Base-by-base conservation (phyloP, 2,329 filamentous ascomycete species). In the Epichloe sibirici region DNA sequence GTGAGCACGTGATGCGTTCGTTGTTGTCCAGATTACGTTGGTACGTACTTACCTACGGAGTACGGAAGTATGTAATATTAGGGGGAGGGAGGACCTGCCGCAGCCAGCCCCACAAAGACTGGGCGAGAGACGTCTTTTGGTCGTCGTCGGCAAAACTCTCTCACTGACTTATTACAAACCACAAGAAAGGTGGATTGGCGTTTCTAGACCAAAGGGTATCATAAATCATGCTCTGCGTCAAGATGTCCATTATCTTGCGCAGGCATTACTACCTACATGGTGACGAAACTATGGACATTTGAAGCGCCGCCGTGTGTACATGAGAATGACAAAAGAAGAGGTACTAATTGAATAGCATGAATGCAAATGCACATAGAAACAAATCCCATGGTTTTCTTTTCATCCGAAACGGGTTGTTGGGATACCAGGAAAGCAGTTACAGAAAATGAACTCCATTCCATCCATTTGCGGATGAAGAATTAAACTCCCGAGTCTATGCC, bases 401-500 rank as follows among this genome's bases (percentile, higher is more conserved):
- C 7, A 31, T 40, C 13, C 8, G n/a, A 25, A 44, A 48, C 35
- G 12, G 39, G 34, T 13, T 23, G 39, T 38, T 17, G 21, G 13
- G 25, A 47, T 48, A 17, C 28, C 34, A 45, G 31, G n/a, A 51
- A 21, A 43, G 43, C 31, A 21, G 23, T 28, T 13, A 47, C 37
- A 53, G 13, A 39, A 23, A 51, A 47, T 49, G 59, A 69, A 69
- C 64, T 64, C 65, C 66, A 51, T 55, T 53, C 64, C 59, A 59
- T 57, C 60, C 63, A 57, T 57, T 60, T 59, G 56, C 59, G 57
- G 55, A 63, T 54, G 51, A 58, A 59, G 55, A 55, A 63, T 61
- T 59, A 56, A 61, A 57, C 59, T 59, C 60, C 58, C 57, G 59
- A 58, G 59, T 70, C 66, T 70, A 70, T 69, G 64, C 63, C 59